Conservation (phyloP, 179 eudicot genomes). For the Carnegiea gigantea region DNA sequence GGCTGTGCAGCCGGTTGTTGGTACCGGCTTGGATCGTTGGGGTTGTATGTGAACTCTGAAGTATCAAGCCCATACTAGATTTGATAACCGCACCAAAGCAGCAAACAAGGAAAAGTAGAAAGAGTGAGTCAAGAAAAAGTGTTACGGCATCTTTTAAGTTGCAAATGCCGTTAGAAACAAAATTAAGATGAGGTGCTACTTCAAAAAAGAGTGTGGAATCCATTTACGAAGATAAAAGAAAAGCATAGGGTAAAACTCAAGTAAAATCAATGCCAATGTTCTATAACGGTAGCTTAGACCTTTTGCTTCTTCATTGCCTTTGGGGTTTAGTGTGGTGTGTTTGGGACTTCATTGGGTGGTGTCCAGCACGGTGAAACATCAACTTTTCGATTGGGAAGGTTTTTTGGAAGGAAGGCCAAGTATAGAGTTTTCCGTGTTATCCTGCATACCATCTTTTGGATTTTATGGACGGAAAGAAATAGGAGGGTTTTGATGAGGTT, state of each 20-base stretch:
- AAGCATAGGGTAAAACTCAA: background rate
- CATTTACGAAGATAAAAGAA: background rate
- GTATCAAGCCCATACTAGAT: constrained; percentile 93
- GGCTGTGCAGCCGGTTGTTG: constrained; percentile 62
- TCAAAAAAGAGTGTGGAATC: background rate
- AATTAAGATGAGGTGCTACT: background rate
- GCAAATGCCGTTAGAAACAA: background rate
- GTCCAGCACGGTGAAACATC: no score
- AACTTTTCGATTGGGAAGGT: no score
- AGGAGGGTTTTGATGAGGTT: no score
- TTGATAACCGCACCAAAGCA: background rate
- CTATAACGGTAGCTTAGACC: background rate
- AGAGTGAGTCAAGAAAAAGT: background rate
- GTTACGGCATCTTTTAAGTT: background rate
- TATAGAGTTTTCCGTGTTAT: no score
- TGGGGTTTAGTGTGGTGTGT: no score
- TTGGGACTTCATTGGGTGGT: no score
- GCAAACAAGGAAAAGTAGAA: background rate
- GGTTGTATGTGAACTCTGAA: constrained; percentile 93
- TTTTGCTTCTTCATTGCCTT: no score
- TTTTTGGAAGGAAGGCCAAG: no score
- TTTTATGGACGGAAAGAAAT: no score
- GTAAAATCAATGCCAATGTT: background rate
- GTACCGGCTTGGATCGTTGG: constrained; percentile 58
- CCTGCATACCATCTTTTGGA: no score